These are phyloP conservation scores for Entomortierella parvispora DNA, from an alignment of 192 early-diverging fungal genomes.

Conservation along the genomic window DNA sequence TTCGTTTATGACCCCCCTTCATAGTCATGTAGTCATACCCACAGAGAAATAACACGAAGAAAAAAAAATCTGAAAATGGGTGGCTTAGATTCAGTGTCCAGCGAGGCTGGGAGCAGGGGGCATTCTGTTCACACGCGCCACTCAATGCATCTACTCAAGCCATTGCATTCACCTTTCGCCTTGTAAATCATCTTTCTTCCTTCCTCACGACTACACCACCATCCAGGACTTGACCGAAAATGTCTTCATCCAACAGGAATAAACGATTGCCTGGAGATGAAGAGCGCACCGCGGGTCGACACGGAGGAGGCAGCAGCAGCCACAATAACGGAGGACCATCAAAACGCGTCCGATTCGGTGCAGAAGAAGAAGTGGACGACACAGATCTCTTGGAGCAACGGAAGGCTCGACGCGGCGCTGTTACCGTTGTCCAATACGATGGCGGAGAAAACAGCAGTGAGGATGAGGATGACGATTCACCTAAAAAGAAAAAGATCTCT, in stretches of 20 bases:
- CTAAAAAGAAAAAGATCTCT: conserved; percentile 26
- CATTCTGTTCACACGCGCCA: no score
- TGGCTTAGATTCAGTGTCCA: no score
- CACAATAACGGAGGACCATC: not conserved
- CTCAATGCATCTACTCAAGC: no score
- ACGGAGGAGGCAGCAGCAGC: not conserved
- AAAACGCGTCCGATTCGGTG: conserved; percentile 48
- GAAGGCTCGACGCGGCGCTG: conserved; percentile 58
- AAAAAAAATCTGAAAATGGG: no score
- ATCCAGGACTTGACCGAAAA: no score
- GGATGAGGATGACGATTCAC: conserved; percentile 28
- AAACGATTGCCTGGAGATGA: conserved; percentile 15
- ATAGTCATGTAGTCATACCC: not conserved
- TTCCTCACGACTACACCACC: no score
- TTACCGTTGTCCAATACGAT: conserved; percentile 60
- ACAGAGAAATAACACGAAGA: no score
- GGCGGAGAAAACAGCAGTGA: conserved; percentile 51
- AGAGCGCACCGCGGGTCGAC: conserved; percentile 18
- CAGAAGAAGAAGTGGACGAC: conserved; percentile 54
- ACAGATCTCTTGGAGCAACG: conserved; percentile 60
- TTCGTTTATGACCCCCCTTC: not conserved
- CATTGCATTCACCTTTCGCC: not conserved
- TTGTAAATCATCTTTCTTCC: not conserved
- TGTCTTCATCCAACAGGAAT: not conserved
- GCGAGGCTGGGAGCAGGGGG: no score